These are phyloP conservation scores for Gossypium gossypioides DNA, from an alignment of 441 rosid genomes.

Conservation along the genomic window DNA sequence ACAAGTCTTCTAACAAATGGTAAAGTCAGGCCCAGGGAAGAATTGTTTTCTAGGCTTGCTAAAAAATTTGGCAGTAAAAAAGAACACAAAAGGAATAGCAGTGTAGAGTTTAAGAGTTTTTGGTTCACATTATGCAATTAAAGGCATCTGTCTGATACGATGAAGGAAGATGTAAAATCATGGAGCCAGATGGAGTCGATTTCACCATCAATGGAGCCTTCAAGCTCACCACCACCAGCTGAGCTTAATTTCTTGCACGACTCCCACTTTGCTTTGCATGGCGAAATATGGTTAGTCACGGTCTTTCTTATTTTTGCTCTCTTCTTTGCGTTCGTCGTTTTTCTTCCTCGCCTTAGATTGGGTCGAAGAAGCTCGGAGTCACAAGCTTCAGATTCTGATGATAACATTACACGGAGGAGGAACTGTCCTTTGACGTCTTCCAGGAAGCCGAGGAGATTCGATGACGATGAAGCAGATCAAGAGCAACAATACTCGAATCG, in stretches of 20 bases:
- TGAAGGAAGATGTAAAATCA: background rate
- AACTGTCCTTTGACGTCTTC: background rate
- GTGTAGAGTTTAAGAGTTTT: background rate
- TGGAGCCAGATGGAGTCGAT: background rate
- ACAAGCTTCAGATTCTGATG: constrained; percentile 8
- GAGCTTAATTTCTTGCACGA: constrained; percentile 27
- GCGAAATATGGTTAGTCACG: constrained; percentile 32
- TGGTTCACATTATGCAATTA: background rate
- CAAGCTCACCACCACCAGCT: constrained; percentile 17
- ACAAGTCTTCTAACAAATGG: background rate
- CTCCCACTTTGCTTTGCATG: constrained; percentile 39
- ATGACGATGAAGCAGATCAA: background rate
- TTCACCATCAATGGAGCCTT: constrained; percentile 19
- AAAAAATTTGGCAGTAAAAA: background rate
- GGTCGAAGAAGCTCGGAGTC: constrained; percentile 17
- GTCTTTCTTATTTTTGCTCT: constrained; percentile 26
- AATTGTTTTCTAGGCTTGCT: background rate
- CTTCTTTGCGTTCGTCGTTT: constrained; percentile 30
- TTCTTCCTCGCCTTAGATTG: constrained; percentile 33
- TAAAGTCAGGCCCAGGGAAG: background rate
- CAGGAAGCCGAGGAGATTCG: background rate
- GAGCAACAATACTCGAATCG: background rate
- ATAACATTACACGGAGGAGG: background rate
- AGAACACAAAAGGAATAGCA: background rate
- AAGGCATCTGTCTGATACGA: background rate